Conservation (phyloP, 176 grass and related monocot species). For the Cenchrus fungigraminus region DNA sequence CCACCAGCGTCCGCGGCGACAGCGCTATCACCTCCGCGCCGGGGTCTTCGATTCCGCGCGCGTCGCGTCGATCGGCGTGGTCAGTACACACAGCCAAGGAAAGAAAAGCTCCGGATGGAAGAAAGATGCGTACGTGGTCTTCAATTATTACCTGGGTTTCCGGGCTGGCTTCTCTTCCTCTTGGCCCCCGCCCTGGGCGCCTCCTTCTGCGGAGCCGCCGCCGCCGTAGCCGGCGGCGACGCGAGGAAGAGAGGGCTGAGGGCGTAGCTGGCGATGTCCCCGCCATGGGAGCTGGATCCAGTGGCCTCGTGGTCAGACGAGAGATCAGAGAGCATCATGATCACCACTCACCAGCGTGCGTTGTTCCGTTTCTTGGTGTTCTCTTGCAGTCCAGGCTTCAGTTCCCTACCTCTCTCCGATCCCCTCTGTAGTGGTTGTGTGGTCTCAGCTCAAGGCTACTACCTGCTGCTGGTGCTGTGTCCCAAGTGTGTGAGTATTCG, state of each 20-base stretch:
- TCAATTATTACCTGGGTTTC: slow-evolving; percentile 77
- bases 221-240: not conserved
- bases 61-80: no score
- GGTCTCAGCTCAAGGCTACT: slow-evolving; percentile 25
- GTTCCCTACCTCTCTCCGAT: not conserved
- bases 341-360: no score
- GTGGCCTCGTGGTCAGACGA: slow-evolving; percentile 61
- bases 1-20: slow-evolving; percentile 87
- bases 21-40: slow-evolving; percentile 91
- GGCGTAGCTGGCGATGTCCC: slow-evolving; percentile 50
- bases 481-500: not conserved
- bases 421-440: not conserved
- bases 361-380: slow-evolving; percentile 7
- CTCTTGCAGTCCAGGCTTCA: not conserved
- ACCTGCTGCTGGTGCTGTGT: not conserved
- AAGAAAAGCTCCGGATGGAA: not conserved
- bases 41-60: slow-evolving; percentile 22
- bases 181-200: slow-evolving; percentile 55
- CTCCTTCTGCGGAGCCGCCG: not conserved
- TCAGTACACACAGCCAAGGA: no score
- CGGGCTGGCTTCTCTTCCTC: slow-evolving; percentile 90
- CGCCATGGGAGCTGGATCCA: slow-evolving; percentile 61
- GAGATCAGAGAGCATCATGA: slow-evolving; percentile 60
- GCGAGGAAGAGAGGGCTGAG: slow-evolving; percentile 50
- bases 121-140: not conserved